Base-by-base conservation (phyloP, 225 moss, liverwort and hornwort species). In the Sphagnum contortum region DNA sequence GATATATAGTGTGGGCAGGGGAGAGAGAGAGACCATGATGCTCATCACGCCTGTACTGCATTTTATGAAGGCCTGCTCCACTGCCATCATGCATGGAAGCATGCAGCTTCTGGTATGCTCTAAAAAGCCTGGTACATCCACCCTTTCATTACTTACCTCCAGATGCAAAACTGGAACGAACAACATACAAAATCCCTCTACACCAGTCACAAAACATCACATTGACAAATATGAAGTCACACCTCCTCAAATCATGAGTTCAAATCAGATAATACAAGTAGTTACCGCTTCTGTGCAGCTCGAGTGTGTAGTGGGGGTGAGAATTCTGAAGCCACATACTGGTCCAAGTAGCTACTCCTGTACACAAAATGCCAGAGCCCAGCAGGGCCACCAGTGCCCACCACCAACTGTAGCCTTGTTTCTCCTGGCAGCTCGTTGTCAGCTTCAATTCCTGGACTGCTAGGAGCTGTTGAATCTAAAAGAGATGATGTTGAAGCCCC, bases 311-410 rank as follows among this genome's bases (percentile, higher is more conserved):
- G 76, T 5, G 88, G 88, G 61, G 98, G 87, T 74, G 98, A 93
- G 73, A 80, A 93, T 55, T 93, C 93, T 54, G 98, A 89, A 64
- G 91, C 82, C 65, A 98, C 87, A 76, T 87, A 98, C 75, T 98
- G 98, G 69, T 98, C 87, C 78, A 98, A 81, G 68, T 89, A 98
- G 67, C 77, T 91, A 78, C 87, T 98, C 63, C 91, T 87, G 69
- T 98, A 98, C 47, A 93, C 82, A 51, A 98, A 98, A 78, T 98
- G 91, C 90, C 89, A 88, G 53, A 98, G 90, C 44, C 98, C 98
- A 57, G 81, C 87, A 75, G 85, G 80, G 13, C 90, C 96, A 59
- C 93, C 93, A 63, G 79, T 74, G 83, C 83, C 89, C 50, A 70
- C 57, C 57, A 80, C 62, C 53, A 14, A 70, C 66, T 71, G 58